Base-by-base conservation (phyloP, 139 green algal species). In the Coelastrella sp. region DNA sequence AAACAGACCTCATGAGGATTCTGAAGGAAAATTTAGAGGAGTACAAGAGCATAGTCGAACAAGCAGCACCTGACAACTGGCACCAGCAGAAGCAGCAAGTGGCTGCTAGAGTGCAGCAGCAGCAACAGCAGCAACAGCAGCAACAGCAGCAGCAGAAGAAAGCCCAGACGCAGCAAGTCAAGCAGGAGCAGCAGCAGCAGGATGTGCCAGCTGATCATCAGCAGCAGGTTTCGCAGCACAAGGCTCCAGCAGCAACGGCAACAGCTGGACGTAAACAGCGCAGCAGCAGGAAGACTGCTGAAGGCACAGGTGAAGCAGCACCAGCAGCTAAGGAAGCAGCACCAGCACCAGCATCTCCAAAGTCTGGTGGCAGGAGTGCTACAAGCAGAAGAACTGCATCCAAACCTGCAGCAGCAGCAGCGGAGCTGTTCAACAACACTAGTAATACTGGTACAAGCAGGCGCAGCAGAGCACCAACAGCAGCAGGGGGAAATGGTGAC, bases 11-110 rank as follows among this genome's bases (percentile, higher is more conserved):
- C 49, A 61, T 60, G 61, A 49, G 86, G 19, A 94, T 96, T 7
- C 61, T 96, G 0, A 56, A 25, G 3, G 90, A 96, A 6, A 95
- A 96, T 85, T 57, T 96, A 82, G 72, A 10, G 15, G 84, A 63
- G 1, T 93, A 94, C 66, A 87, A 87, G 61, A 20, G 15, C 56
- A 7, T 65, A 24, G 68, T 24, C 11, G 90, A 87, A 56, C 76
- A 25, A 49, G 8, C 22, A 17, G 78, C 75, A 7, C 68, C 49
- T 22, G 73, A 27, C 61, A 59, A 83, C 7, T 85, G 27, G 73
- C 72, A 75, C 27, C 22, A 74, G 82, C 11, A 25, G 12, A 72
- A 80, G 60, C 73, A 80, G 82, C 74, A 78, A 76, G 81, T 84
- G 19, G 49, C 20, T 0, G 78, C 78, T 20, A n/a, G 58, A 6